A percentile compares a stretch with the other conserved stretches of the same genome.
phyloP scores from a whole-genome alignment of 306 rosid species.

The Lotus japonicus region DNA sequence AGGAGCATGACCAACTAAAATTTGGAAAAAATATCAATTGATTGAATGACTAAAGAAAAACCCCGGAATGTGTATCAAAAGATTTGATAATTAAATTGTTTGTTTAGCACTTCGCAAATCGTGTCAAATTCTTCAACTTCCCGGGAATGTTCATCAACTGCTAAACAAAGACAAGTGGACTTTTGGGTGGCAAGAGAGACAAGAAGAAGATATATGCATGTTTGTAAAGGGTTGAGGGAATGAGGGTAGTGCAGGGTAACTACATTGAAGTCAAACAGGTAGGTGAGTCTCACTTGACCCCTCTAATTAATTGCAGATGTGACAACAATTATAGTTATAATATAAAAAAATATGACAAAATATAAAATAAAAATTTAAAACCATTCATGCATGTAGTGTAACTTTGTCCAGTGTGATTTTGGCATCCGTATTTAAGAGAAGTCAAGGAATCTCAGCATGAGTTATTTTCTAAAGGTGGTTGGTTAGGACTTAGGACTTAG shows the following conservation, averaged over 20 bases:
- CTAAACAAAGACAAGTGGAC: conserved; percentile 29
- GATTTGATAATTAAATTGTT: too few species aligned
- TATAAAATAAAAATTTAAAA: conserved; percentile 10
- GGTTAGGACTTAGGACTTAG: conserved; percentile 34
- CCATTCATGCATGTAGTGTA: conserved; percentile 17
- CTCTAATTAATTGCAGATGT: conserved; percentile 17
- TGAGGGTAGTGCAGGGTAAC: too few species aligned
- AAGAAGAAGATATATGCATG: conserved; percentile 15
- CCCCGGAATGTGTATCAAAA: too few species aligned
- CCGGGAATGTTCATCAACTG: conserved; percentile 20
- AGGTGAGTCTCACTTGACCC: conserved; percentile 30
- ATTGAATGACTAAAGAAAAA: too few species aligned
- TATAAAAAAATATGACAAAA: not conserved
- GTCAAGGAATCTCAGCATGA: conserved; percentile 31
- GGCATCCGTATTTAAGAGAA: conserved; percentile 23
- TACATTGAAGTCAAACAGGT: conserved; percentile 35
- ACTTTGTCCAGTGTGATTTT: not conserved
- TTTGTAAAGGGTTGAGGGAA: conserved; percentile 14
- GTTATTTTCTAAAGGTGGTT: conserved; percentile 24
- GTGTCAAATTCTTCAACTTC: conserved; percentile 16
- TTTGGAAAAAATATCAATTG: conserved; percentile 25
- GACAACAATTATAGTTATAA: conserved; percentile 1
- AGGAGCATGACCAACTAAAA: conserved; percentile 24
- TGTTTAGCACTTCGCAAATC: conserved; percentile 16
- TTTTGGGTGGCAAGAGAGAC: not conserved